phyloP scores from a whole-genome alignment of 2,329 filamentous ascomycete species.

The Fusarium sp. region DNA sequence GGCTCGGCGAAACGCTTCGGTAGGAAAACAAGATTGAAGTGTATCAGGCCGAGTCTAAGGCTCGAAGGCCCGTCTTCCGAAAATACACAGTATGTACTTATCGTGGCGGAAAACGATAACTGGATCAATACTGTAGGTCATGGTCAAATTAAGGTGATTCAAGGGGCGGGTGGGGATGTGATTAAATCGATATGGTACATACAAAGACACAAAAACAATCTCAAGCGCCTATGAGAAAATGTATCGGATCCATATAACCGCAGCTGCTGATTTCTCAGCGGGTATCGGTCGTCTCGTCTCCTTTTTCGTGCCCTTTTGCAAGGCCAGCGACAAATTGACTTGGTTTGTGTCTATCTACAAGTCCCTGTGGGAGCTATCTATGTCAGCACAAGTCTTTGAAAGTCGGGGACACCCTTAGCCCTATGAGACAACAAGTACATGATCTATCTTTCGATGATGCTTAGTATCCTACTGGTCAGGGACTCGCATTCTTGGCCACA shows the following conservation, averaged over 20 bases:
- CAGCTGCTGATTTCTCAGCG: slow-evolving; percentile 5
- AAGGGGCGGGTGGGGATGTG: slow-evolving; percentile 40
- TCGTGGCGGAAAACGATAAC: slow-evolving; percentile 1
- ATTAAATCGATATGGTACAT: slow-evolving; percentile 19
- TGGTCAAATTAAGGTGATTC: slow-evolving; percentile 32
- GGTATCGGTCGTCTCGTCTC: slow-evolving; percentile 1
- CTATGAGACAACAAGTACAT: slow-evolving; percentile 3
- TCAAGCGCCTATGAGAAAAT: slow-evolving; percentile 18
- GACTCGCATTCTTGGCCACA: neutral
- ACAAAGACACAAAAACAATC: slow-evolving; percentile 9
- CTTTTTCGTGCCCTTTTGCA: slow-evolving; percentile 1
- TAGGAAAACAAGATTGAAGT: slow-evolving; percentile 17
- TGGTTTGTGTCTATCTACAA: slow-evolving; percentile 3
- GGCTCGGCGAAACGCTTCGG: slow-evolving; percentile 25
- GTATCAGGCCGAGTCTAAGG: slow-evolving; percentile 28
- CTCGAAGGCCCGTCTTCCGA: slow-evolving; percentile 18
- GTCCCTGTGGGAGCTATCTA: neutral
- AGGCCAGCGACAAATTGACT: slow-evolving; percentile 1
- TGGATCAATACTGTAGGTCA: slow-evolving; percentile 5
- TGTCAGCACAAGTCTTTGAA: slow-evolving; percentile 4
- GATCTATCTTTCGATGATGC: slow-evolving; percentile 17
- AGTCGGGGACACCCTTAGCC: slow-evolving; percentile 5
- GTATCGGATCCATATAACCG: slow-evolving; percentile 5
- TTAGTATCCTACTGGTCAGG: neutral
- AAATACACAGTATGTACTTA: neutral